These are phyloP conservation scores for Aspergillus kassunensis DNA, from an alignment of 495 filamentous ascomycete species.

Conservation along the genomic window DNA sequence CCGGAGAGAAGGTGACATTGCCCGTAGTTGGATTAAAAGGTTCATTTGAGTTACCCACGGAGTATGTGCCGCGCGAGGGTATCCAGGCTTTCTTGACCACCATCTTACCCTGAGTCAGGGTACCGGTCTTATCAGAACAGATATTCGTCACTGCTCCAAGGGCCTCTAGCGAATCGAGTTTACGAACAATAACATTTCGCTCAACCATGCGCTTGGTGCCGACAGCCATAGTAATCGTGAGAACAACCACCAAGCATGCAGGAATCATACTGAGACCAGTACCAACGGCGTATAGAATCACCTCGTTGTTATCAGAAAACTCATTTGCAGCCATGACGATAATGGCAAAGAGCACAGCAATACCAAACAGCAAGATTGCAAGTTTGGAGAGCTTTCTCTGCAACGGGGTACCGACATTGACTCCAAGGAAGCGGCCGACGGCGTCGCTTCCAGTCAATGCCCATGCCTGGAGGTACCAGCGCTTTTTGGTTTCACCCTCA, in stretches of 20 bases:
- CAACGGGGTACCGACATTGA: conserved; percentile 66
- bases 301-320: conserved; percentile 55
- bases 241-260: conserved; percentile 70
- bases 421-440: conserved; percentile 64
- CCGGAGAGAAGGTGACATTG: conserved; percentile 10
- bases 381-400: conserved; percentile 67
- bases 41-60: conserved; percentile 58
- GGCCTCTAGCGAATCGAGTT: conserved; percentile 65
- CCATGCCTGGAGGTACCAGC: conserved; percentile 67
- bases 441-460: conserved; percentile 61
- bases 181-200: conserved; percentile 62
- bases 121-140: conserved; percentile 69
- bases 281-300: conserved; percentile 69
- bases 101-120: conserved; percentile 50
- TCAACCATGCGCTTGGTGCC: conserved; percentile 64
- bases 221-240: conserved; percentile 73
- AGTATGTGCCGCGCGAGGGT: conserved; percentile 59
- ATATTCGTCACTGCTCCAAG: conserved; percentile 63
- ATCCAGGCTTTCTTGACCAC: conserved; percentile 77
- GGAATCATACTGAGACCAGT: conserved; percentile 68
- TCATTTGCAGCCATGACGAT: conserved; percentile 61
- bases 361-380: conserved; percentile 62
- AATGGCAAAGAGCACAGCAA: conserved; percentile 64
- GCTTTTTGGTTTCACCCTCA: conserved; percentile 54
- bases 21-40: conserved; percentile 48